These are phyloP conservation scores for Mycena vitilis DNA, from an alignment of 768 basidiomycete species.

Conservation along the genomic window DNA sequence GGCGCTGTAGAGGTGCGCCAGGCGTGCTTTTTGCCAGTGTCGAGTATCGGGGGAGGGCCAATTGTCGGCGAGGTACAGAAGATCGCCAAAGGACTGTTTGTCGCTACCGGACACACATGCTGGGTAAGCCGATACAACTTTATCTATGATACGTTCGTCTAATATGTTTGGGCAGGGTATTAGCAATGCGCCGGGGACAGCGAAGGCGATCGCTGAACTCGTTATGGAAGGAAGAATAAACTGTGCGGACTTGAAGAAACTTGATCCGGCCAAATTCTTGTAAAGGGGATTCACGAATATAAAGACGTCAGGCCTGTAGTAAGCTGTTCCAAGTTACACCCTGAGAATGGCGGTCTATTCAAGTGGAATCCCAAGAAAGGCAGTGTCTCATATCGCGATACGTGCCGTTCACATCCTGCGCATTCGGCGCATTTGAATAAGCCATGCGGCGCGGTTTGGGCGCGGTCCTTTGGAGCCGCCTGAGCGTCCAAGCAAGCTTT, in stretches of 20 bases:
- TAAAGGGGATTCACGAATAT: conserved; percentile 31
- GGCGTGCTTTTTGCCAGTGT: conserved; percentile 84
- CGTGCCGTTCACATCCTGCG: too few relatives aligned
- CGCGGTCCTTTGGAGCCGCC: too few relatives aligned
- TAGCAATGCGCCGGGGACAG: conserved; percentile 88
- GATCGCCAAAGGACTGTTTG: conserved; percentile 71
- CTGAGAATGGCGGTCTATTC: too few relatives aligned
- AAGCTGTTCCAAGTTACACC: too few relatives aligned
- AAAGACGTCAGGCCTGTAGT: too few relatives aligned
- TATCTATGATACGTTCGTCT: conserved; percentile 10
- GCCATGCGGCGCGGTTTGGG: too few relatives aligned
- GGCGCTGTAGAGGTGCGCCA: conserved; percentile 64
- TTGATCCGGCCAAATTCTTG: conserved; percentile 55
- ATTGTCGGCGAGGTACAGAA: conserved; percentile 72
- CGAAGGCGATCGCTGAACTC: conserved; percentile 75
- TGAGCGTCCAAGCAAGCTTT: too few relatives aligned
- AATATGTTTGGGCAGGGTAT: conserved; percentile 63
- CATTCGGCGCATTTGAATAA: too few relatives aligned
- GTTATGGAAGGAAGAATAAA: conserved; percentile 73
- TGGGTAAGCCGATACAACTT: conserved; percentile 62
- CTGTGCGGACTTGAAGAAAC: conserved; percentile 64
- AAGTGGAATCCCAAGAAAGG: too few relatives aligned
- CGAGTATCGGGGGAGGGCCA: conserved; percentile 69
- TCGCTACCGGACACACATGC: conserved; percentile 85
- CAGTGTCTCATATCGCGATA: too few relatives aligned